Conservation (phyloP, 169 alveolate genomes). For the Cryptosporidium andersoni region DNA sequence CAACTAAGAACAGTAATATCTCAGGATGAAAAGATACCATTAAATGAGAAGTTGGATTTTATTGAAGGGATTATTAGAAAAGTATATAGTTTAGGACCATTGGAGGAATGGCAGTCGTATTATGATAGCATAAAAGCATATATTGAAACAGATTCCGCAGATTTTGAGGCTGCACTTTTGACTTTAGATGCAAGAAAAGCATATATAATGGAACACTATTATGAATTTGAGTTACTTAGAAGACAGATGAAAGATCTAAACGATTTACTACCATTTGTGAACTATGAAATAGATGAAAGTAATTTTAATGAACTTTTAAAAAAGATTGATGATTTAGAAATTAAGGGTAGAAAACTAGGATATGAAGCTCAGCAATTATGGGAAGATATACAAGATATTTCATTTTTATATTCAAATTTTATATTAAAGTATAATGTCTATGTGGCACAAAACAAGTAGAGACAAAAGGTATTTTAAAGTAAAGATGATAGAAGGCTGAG, state of each 20-base stretch:
- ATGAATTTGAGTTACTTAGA: slow-evolving; percentile 26
- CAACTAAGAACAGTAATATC: not conserved
- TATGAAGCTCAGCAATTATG: slow-evolving; percentile 28
- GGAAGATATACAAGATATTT: slow-evolving; percentile 42
- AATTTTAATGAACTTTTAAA: slow-evolving; percentile 16
- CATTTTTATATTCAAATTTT: slow-evolving; percentile 46
- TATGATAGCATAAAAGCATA: slow-evolving; percentile 58
- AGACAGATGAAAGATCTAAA: slow-evolving; percentile 26
- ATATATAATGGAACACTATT: slow-evolving; percentile 44
- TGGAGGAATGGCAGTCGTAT: slow-evolving; percentile 43
- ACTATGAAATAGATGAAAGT: slow-evolving; percentile 29
- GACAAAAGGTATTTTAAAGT: not conserved
- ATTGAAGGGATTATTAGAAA: slow-evolving; percentile 41
- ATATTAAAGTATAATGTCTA: slow-evolving; percentile 24
- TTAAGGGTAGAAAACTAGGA: slow-evolving; percentile 27
- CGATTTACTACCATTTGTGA: slow-evolving; percentile 38
- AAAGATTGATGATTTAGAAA: slow-evolving; percentile 23
- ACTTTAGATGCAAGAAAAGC: slow-evolving; percentile 66
- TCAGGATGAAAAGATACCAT: slow-evolving; percentile 5
- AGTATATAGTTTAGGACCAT: slow-evolving; percentile 58
- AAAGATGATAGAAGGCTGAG: not conserved
- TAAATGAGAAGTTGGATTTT: slow-evolving; percentile 51
- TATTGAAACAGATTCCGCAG: slow-evolving; percentile 67
- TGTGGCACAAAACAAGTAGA: not conserved
- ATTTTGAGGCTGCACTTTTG: slow-evolving; percentile 53